Conservation (phyloP, 2,329 filamentous ascomycete species). For the Verticillium albo-atrum region DNA sequence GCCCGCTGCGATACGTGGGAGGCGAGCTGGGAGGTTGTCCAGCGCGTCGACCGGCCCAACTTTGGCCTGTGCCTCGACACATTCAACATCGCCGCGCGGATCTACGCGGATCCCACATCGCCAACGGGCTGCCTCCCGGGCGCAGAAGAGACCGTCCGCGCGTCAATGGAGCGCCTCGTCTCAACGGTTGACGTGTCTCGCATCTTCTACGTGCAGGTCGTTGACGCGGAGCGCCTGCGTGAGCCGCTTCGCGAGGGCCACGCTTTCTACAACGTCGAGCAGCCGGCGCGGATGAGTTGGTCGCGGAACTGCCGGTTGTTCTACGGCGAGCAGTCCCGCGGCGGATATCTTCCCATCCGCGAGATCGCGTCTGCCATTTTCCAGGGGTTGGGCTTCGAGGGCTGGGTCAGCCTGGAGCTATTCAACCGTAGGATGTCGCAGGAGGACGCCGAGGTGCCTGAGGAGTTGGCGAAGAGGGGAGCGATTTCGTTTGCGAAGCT, state of each 20-base stretch:
- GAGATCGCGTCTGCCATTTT: constrained; percentile 59
- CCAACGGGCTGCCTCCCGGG: constrained; percentile 31
- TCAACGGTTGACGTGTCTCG: constrained; percentile 54
- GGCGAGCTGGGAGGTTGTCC: constrained; percentile 62
- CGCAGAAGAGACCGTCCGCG: constrained; percentile 49
- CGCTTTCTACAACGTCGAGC: constrained; percentile 25
- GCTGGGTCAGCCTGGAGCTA: constrained; percentile 69
- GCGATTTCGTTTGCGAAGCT: constrained; percentile 47
- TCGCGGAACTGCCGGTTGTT: constrained; percentile 65
- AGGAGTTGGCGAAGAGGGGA: constrained; percentile 54
- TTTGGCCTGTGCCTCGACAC: constrained; percentile 76
- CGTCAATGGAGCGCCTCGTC: constrained; percentile 51
- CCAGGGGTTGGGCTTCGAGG: constrained; percentile 59
- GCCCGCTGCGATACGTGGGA: constrained; percentile 70
- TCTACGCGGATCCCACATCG: constrained; percentile 64
- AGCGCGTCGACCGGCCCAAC: constrained; percentile 61
- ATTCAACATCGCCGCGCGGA: constrained; percentile 69
- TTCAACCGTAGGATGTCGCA: constrained; percentile 59
- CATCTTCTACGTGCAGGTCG: constrained; percentile 73
- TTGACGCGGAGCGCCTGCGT: constrained; percentile 63
- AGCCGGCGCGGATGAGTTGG: constrained; percentile 65
- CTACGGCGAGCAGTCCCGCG: constrained; percentile 49
- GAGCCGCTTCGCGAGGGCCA: constrained; percentile 50
- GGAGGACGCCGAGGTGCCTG: constrained; percentile 42
- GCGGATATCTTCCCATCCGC: constrained; percentile 63